A percentile compares a stretch with the other conserved stretches of the same genome.
These are phyloP conservation scores for Hypoxylon sp. DNA, from an alignment of 2,329 filamentous ascomycete genomes.

Conservation along the genomic window DNA sequence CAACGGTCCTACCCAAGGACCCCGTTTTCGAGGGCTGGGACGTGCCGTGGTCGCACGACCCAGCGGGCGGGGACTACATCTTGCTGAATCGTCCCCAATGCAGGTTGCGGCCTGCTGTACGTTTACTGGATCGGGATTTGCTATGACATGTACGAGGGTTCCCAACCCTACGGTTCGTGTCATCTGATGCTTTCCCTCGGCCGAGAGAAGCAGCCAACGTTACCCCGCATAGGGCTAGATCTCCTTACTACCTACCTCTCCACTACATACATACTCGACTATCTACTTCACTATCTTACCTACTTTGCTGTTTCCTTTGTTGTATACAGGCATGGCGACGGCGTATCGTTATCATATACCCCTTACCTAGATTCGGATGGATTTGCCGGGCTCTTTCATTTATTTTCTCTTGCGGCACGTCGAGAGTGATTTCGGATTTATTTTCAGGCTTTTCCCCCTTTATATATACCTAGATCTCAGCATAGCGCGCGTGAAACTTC, in stretches of 20 bases:
- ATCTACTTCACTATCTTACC: neutral
- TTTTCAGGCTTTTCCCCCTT: neutral
- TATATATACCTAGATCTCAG: slow-evolving; percentile 15
- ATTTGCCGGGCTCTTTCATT: slow-evolving; percentile 24
- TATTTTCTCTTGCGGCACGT: slow-evolving; percentile 32
- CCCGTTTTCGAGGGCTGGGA: slow-evolving; percentile 44
- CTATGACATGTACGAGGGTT: slow-evolving; percentile 44
- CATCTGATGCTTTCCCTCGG: slow-evolving; percentile 19
- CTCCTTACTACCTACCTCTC: slow-evolving; percentile 4
- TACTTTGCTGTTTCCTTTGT: slow-evolving; percentile 32
- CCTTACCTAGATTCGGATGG: slow-evolving; percentile 36
- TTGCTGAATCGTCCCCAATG: slow-evolving; percentile 40
- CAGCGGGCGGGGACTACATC: slow-evolving; percentile 44
- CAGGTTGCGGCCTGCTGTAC: slow-evolving; percentile 43
- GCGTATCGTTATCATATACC: slow-evolving; percentile 44
- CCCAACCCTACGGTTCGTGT: slow-evolving; percentile 23
- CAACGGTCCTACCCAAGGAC: slow-evolving; percentile 30
- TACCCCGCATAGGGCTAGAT: slow-evolving; percentile 40
- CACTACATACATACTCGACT: neutral
- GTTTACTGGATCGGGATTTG: slow-evolving; percentile 45
- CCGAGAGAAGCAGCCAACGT: slow-evolving; percentile 39
- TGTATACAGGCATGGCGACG: slow-evolving; percentile 42
- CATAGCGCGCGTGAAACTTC: slow-evolving; percentile 30
- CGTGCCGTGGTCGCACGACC: slow-evolving; percentile 44
- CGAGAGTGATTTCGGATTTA: slow-evolving; percentile 24